A percentile compares a stretch with the other conserved stretches of the same genome.
These are phyloP conservation scores for Candida smagusa DNA, from an alignment of 1,139 yeast genomes.

Conservation along the genomic window DNA sequence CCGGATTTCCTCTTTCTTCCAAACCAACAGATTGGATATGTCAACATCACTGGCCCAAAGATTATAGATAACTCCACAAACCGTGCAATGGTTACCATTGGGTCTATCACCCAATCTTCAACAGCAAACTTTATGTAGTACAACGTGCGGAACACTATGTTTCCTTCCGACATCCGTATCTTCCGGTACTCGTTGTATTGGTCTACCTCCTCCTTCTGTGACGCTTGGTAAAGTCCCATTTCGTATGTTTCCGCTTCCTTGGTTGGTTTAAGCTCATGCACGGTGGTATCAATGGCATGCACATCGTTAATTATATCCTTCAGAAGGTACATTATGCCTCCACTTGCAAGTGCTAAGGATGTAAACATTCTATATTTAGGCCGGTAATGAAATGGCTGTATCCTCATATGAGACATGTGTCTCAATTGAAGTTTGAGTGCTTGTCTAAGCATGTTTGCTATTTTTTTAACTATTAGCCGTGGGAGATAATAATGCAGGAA, in stretches of 20 bases:
- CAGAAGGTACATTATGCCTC: neutral
- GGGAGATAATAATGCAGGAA: too few relatives aligned
- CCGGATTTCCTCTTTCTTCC: conserved; percentile 56
- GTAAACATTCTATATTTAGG: too few relatives aligned
- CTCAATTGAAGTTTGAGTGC: too few relatives aligned
- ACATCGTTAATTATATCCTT: conserved; percentile 23
- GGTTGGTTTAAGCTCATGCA: conserved; percentile 42
- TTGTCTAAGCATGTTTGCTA: too few relatives aligned
- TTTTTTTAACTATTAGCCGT: too few relatives aligned
- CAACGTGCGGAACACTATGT: conserved; percentile 24
- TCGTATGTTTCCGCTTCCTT: conserved; percentile 62
- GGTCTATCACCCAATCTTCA: conserved; percentile 61
- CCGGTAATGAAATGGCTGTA: too few relatives aligned
- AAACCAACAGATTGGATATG: conserved; percentile 63
- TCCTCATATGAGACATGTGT: too few relatives aligned
- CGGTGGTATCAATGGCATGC: conserved; percentile 30
- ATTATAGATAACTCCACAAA: conserved; percentile 64
- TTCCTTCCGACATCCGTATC: conserved; percentile 23
- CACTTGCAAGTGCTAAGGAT: neutral
- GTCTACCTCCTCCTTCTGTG: conserved; percentile 48
- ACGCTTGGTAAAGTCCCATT: conserved; percentile 60
- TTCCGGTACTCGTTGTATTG: conserved; percentile 24
- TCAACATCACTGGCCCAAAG: conserved; percentile 66
- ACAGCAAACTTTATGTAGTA: conserved; percentile 39
- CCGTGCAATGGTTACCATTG: conserved; percentile 62